phyloP scores from a whole-genome alignment of 2,329 filamentous ascomycete species.

The Neonectria punicea region DNA sequence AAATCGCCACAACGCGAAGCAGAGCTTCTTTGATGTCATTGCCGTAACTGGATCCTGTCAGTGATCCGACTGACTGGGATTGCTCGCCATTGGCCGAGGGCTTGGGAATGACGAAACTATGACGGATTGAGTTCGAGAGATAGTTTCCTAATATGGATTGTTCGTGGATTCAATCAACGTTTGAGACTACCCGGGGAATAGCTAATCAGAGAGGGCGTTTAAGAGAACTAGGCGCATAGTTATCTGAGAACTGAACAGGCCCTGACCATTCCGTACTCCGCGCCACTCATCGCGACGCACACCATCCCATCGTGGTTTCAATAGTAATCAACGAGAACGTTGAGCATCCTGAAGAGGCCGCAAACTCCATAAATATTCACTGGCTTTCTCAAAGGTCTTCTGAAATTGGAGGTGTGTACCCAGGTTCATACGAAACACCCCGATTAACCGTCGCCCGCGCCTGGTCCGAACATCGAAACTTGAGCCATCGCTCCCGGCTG shows the following conservation, averaged over 20 bases:
- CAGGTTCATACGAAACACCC: neutral
- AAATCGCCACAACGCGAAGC: neutral
- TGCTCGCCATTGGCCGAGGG: neutral
- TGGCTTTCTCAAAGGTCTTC: too few relatives aligned
- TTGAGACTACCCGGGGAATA: neutral
- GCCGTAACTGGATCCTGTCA: neutral
- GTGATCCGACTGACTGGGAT: neutral
- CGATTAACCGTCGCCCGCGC: neutral
- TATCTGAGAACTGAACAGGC: neutral
- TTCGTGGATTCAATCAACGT: neutral
- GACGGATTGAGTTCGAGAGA: too few relatives aligned
- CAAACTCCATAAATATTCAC: neutral
- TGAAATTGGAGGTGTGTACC: neutral
- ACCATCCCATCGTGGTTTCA: neutral
- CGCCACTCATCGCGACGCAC: too few relatives aligned
- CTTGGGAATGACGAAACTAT: too few relatives aligned
- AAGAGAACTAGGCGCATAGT: too few relatives aligned
- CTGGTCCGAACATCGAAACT: neutral
- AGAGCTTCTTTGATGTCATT: neutral
- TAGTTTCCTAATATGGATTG: too few relatives aligned
- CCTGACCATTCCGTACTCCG: neutral
- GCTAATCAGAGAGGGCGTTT: too few relatives aligned
- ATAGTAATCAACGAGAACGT: neutral
- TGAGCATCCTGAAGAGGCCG: neutral
- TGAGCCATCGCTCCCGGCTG: constrained; percentile 6